Evolutionary conservation across 768 basidiomycete species (phyloP).

Genomic region (Paxillus involutus): DNA sequence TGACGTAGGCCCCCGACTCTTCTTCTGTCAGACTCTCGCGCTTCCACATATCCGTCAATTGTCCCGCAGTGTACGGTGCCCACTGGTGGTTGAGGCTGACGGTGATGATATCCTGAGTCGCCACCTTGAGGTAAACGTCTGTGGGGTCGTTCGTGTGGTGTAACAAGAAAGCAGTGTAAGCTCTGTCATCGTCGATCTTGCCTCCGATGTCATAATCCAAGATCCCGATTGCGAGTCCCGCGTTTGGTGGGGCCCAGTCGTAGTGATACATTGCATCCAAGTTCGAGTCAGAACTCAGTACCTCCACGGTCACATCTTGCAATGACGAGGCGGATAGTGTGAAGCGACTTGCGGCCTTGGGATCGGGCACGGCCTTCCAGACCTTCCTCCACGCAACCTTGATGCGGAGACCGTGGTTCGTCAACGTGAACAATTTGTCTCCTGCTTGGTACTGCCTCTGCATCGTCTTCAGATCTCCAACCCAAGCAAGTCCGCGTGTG

Average conservation of each 20-base stretch:
- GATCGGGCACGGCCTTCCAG: neutral
- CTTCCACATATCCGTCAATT: neutral
- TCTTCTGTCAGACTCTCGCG: neutral
- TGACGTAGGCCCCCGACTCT: neutral
- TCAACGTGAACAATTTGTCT: constrained; percentile 9
- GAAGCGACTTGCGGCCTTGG: neutral
- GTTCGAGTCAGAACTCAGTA: neutral
- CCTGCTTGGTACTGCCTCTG: constrained; percentile 1
- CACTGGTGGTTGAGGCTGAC: neutral
- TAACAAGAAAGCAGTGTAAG: constrained; percentile 5
- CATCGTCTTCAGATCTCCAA: constrained; percentile 2
- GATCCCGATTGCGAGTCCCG: constrained; percentile 6
- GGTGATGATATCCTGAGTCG: neutral
- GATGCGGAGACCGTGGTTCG: constrained; percentile 10
- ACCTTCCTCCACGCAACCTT: neutral
- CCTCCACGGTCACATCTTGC: neutral
- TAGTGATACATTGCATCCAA: neutral
- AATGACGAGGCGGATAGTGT: neutral
- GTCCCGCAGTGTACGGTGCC: neutral
- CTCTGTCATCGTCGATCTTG: neutral
- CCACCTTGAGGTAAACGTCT: neutral
- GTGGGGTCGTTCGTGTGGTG: neutral
- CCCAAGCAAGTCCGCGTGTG: neutral
- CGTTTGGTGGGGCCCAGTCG: neutral
- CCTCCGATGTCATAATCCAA: constrained; percentile 1